These are phyloP conservation scores for Zygosaccharomyces kombuchaensis DNA, from an alignment of 805 yeast species.

Conservation along the genomic window DNA sequence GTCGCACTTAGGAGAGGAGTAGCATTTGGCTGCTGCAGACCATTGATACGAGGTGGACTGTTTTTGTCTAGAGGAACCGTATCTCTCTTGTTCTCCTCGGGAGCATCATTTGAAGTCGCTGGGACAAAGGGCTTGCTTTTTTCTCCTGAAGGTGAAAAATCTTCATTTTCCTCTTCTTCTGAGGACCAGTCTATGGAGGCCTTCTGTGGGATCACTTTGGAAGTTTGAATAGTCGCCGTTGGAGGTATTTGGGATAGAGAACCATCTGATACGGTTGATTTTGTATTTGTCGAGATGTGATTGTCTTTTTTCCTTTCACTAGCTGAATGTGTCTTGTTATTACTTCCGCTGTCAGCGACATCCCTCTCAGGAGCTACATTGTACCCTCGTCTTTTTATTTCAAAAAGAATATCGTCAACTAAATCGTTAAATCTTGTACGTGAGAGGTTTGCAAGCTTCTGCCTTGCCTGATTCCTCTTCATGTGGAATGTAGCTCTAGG, in stretches of 20 bases:
- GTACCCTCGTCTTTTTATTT: conserved; percentile 72
- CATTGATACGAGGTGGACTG: not conserved
- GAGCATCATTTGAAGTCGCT: not conserved
- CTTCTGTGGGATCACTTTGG: conserved; percentile 77
- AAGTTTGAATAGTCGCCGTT: conserved; percentile 48
- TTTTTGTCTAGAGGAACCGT: conserved; percentile 1
- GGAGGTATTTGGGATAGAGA: conserved; percentile 16
- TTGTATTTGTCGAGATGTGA: conserved; percentile 3
- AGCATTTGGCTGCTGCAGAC: conserved; percentile 1
- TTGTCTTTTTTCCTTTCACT: not conserved
- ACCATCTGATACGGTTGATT: conserved; percentile 9
- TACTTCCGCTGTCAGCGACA: not conserved
- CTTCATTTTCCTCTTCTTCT: conserved; percentile 54
- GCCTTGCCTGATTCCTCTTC: conserved; percentile 92
- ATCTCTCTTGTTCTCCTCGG: conserved; percentile 4
- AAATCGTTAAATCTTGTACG: conserved; percentile 80
- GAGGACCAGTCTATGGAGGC: conserved; percentile 86
- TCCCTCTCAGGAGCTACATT: conserved; percentile 31
- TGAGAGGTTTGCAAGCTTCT: conserved; percentile 81
- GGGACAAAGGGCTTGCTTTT: not conserved
- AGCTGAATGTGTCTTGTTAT: conserved; percentile 2
- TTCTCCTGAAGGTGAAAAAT: not conserved
- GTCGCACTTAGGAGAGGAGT: conserved; percentile 4
- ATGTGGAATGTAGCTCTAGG: conserved; percentile 80
- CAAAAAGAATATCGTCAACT: conserved; percentile 82